Conservation (phyloP, 139 green algal species). For the Picochlorum sp. region DNA sequence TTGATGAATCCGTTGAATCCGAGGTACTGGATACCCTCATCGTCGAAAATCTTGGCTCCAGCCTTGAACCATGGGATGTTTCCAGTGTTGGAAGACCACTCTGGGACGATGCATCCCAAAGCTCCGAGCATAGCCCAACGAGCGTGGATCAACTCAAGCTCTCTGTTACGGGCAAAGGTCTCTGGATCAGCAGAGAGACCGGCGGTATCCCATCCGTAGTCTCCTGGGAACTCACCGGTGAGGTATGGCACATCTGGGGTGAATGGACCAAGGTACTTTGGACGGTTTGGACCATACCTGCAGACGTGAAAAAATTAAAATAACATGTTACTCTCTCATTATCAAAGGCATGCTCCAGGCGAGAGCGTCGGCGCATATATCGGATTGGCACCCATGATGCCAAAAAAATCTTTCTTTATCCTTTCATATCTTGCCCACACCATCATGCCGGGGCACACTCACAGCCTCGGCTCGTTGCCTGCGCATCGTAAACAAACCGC, state of each 20-base stretch:
- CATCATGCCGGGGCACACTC: not conserved
- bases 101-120: slow-evolving; percentile 77
- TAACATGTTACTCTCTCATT: no score
- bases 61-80: slow-evolving; percentile 68
- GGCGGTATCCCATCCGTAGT: slow-evolving; percentile 71
- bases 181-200: slow-evolving; percentile 78
- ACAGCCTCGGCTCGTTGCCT: not conserved
- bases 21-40: slow-evolving; percentile 53
- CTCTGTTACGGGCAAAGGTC: slow-evolving; percentile 65
- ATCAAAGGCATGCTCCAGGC: no score
- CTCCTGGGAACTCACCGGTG: slow-evolving; percentile 50
- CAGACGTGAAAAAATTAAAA: not conserved
- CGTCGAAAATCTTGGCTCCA: slow-evolving; percentile 52
- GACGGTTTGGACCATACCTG: slow-evolving; percentile 73
- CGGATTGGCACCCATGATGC: no score
- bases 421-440: no score
- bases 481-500: not conserved
- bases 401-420: no score
- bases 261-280: slow-evolving; percentile 84
- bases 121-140: slow-evolving; percentile 93
- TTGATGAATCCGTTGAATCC: slow-evolving; percentile 68
- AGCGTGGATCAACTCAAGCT: slow-evolving; percentile 79
- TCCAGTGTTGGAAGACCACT: slow-evolving; percentile 59
- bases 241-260: slow-evolving; percentile 44
- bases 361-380: no score